Base-by-base conservation (phyloP, 192 early-diverging fungal species). In the Obelidium mucronatum region DNA sequence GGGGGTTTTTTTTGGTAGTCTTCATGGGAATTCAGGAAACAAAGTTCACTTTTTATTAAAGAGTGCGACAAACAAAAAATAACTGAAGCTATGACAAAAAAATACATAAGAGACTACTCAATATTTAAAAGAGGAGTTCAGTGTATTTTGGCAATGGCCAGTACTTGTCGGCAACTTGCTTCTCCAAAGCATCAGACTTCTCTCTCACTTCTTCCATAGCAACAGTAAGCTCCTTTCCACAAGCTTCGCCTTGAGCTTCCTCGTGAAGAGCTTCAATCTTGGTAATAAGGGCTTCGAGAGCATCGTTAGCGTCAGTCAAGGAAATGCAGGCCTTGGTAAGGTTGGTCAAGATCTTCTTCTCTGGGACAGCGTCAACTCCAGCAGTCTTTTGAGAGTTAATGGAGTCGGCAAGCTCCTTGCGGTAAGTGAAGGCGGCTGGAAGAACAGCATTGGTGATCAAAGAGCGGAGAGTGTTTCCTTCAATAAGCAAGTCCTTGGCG, bases 91-190 rank as follows among this genome's bases (percentile, higher is more conserved):
- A 53, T 17, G 51, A 53, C 17, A 53, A 22, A 53, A n/a, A n/a
- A n/a, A n/a, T n/a, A n/a, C 30, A 66, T 36, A 30, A 66, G 40
- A 13, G 22, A 66, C 34, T 15, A 60, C 22, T 28, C 24, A 22
- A 11, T 60, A 11, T 13, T 74, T 39, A 74, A 31, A 74, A 54
- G 22, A 74, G 33, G 22, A 99, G 89, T 88, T 99, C 96, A 36
- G 92, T 90, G 89, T 99, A 99, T 87, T 97, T 97, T 82, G 97
- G 97, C 81, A 94, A 91, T 39, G 95, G 95, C 95, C 96, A 99
- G 84, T 86, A 89, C 90, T 95, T 96, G 90, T 99, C 96, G 34
- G 93, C 90, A 42, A 94, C 88, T 34, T 92, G 65, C 30, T 80
- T 69, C 84, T 99, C 96, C 34, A 99, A 80, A 48, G 75, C 75